A percentile compares a stretch with the other conserved stretches of the same genome.
These are phyloP conservation scores for Podaxis sp. DNA, from an alignment of 768 basidiomycete genomes.

Conservation along the genomic window DNA sequence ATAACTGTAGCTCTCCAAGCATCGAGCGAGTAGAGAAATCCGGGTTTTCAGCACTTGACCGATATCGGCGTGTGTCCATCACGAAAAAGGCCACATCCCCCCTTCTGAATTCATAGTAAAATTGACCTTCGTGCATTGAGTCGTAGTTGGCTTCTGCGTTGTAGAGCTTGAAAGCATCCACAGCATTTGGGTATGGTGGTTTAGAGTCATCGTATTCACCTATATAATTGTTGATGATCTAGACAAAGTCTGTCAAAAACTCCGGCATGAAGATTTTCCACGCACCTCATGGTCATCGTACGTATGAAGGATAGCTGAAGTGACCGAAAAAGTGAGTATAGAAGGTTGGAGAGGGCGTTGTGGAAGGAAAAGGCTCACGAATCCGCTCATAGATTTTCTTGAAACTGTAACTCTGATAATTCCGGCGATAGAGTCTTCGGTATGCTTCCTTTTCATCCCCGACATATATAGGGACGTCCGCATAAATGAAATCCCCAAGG, in stretches of 20 bases:
- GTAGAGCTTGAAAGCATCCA: constrained; percentile 59
- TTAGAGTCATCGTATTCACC: constrained; percentile 51
- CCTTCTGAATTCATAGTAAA: constrained; percentile 63
- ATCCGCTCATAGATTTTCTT: constrained; percentile 66
- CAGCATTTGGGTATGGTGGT: constrained; percentile 58
- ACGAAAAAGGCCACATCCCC: constrained; percentile 78
- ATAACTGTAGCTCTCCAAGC: constrained; percentile 67
- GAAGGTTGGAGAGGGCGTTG: not conserved
- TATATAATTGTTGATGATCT: constrained; percentile 70
- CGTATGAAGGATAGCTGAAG: constrained; percentile 62
- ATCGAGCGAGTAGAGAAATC: constrained; percentile 54
- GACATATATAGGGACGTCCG: constrained; percentile 65
- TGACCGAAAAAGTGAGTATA: constrained; percentile 4
- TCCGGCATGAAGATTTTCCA: not conserved
- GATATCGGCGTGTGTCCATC: constrained; percentile 68
- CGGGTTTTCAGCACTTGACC: constrained; percentile 39
- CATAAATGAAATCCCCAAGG: constrained; percentile 77
- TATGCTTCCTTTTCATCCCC: constrained; percentile 62
- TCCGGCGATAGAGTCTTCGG: constrained; percentile 63
- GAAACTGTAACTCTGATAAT: constrained; percentile 64
- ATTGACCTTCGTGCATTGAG: constrained; percentile 37
- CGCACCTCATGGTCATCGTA: constrained; percentile 74
- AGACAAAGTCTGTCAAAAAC: not conserved
- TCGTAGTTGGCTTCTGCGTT: constrained; percentile 66
- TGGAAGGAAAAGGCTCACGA: constrained; percentile 44